phyloP scores from a whole-genome alignment of 345 rosid species.

The Hypericum androsaemum region DNA sequence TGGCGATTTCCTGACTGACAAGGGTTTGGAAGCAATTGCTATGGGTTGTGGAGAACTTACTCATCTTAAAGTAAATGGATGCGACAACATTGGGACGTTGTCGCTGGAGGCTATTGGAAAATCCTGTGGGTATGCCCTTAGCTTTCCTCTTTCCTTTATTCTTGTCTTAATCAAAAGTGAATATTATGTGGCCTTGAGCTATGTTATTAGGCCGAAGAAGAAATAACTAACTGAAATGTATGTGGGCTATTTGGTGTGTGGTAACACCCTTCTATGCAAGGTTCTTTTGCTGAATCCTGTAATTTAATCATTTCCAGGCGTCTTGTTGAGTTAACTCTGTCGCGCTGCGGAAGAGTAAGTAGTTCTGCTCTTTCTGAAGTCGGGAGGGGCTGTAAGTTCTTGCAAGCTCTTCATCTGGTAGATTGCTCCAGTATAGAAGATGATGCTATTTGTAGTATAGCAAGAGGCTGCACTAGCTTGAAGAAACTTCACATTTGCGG shows the following conservation, averaged over 20 bases:
- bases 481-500: slow-evolving; percentile 87
- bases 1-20: slow-evolving; percentile 64
- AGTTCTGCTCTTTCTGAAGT: slow-evolving; percentile 56
- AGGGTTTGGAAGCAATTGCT: slow-evolving; percentile 75
- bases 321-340: slow-evolving; percentile 68
- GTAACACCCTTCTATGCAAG: neutral
- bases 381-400: slow-evolving; percentile 69
- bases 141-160: neutral
- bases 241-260: neutral
- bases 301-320: slow-evolving; percentile 35
- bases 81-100: slow-evolving; percentile 71
- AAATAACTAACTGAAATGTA: too few relatives aligned
- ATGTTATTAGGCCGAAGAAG: too few relatives aligned
- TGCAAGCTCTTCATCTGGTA: slow-evolving; percentile 75
- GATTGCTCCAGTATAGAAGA: slow-evolving; percentile 82
- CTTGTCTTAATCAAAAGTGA: too few relatives aligned
- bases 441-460: slow-evolving; percentile 63
- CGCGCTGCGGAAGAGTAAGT: slow-evolving; percentile 76
- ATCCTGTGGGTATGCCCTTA: slow-evolving; percentile 55
- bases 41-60: slow-evolving; percentile 63
- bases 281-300: neutral
- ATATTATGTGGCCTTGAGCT: too few relatives aligned
- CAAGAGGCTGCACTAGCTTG: slow-evolving; percentile 68
- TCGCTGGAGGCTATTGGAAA: slow-evolving; percentile 75
- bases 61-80: slow-evolving; percentile 84